Evolutionary conservation across 2,329 filamentous ascomycete species (phyloP).

Genomic region (Pezicula rhizophila): DNA sequence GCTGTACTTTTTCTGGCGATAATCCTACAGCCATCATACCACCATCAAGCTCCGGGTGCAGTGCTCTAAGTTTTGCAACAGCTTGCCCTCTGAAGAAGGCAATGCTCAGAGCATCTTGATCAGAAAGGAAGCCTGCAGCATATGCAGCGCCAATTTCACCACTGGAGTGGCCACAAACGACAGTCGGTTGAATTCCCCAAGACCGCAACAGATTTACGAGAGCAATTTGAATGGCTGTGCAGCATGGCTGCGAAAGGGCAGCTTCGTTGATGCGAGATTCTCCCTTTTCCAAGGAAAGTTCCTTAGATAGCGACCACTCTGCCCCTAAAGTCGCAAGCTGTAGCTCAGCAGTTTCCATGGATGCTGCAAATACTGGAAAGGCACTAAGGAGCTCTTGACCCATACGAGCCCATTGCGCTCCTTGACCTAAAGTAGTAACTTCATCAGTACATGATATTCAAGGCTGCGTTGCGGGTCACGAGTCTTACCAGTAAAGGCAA

Average conservation of each 20-base stretch:
- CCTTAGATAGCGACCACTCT: neutral
- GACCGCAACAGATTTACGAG: conserved; percentile 35
- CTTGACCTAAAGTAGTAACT: conserved; percentile 2
- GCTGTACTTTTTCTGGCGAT: conserved; percentile 16
- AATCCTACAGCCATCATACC: conserved; percentile 46
- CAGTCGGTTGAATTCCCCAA: conserved; percentile 31
- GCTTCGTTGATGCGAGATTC: conserved; percentile 6
- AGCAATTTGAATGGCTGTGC: conserved; percentile 38
- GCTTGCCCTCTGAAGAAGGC: conserved; percentile 34
- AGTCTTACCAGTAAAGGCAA: neutral
- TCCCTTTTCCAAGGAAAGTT: neutral
- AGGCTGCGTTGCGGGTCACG: neutral
- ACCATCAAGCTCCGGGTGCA: conserved; percentile 23
- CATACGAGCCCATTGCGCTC: conserved; percentile 7
- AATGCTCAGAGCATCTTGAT: conserved; percentile 29
- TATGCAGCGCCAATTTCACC: conserved; percentile 42
- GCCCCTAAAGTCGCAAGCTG: neutral
- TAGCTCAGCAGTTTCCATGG: neutral
- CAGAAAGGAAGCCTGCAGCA: conserved; percentile 26
- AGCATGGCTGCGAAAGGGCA: conserved; percentile 30
- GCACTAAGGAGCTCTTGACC: neutral
- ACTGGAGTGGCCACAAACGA: conserved; percentile 37
- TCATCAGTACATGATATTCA: neutral
- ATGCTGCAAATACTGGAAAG: neutral
- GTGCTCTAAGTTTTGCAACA: conserved; percentile 20